Evolutionary conservation across 495 filamentous ascomycete species (phyloP).

Genomic region (Mytilinidion resinicola): DNA sequence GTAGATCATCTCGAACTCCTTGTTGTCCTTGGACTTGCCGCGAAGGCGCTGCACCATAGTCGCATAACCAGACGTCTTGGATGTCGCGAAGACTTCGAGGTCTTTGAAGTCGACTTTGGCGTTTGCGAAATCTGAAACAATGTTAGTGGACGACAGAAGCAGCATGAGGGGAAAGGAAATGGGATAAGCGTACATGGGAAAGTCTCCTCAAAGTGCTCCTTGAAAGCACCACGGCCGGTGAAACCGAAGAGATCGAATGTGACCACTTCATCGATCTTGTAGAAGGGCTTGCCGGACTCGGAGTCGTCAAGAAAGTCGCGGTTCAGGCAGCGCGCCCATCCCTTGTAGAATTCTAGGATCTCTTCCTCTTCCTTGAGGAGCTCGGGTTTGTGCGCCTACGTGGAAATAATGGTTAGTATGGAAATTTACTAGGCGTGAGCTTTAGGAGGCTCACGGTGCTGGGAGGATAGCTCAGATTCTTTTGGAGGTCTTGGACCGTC

Average conservation of each 20-base stretch:
- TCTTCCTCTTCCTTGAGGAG: slow-evolving; percentile 2
- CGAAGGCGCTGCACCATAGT: background rate
- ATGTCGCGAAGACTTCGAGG: background rate
- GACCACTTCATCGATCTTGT: slow-evolving; percentile 1
- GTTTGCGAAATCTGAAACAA: background rate
- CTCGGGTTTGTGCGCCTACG: background rate
- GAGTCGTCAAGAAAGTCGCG: background rate
- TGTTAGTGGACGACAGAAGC: too few relatives aligned
- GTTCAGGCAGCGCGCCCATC: background rate
- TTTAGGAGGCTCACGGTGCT: background rate
- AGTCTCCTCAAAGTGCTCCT: slow-evolving; percentile 1
- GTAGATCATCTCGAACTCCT: slow-evolving; percentile 3
- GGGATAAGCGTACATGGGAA: background rate
- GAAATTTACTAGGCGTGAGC: background rate
- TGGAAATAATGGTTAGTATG: background rate
- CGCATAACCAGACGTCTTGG: background rate
- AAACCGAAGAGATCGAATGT: slow-evolving; percentile 3
- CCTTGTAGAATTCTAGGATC: slow-evolving; percentile 2
- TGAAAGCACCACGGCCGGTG: slow-evolving; percentile 2
- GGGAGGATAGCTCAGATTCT: background rate
- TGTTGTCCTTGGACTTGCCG: background rate
- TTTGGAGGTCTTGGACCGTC: background rate
- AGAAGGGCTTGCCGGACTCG: slow-evolving; percentile 3
- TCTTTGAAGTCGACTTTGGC: slow-evolving; percentile 2
- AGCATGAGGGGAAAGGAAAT: too few relatives aligned